Percentiles rank a stretch among this genome's conserved stretches.
phyloP scores from a whole-genome alignment of 768 basidiomycete genomes.

The Ramaria sp. region DNA sequence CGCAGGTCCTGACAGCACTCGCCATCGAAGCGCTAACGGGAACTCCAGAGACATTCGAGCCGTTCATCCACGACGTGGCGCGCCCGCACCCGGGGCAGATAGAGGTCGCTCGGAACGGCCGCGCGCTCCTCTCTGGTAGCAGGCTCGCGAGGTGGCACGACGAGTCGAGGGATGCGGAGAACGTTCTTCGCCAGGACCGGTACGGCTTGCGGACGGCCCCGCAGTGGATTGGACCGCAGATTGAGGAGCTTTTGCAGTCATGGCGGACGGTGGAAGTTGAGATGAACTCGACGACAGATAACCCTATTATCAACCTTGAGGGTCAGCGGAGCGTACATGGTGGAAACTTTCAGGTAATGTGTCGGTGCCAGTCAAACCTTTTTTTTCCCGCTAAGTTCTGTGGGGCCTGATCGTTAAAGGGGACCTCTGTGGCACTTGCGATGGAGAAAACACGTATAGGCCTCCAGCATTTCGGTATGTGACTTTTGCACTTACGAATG shows the following conservation, averaged over 20 bases:
- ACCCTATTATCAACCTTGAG: slow-evolving; percentile 19
- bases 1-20: slow-evolving; percentile 16
- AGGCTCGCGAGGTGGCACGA: slow-evolving; percentile 15
- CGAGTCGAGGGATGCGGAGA: slow-evolving; percentile 13
- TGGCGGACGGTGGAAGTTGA: slow-evolving; percentile 15
- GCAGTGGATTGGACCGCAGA: slow-evolving; percentile 20
- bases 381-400: background rate
- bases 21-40: slow-evolving; percentile 20
- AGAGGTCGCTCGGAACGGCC: slow-evolving; percentile 16
- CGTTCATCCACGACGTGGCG: slow-evolving; percentile 19
- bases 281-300: slow-evolving; percentile 21
- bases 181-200: slow-evolving; percentile 20
- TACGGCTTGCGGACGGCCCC: slow-evolving; percentile 17
- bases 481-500: background rate
- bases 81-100: slow-evolving; percentile 21
- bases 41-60: slow-evolving; percentile 16
- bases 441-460: slow-evolving; percentile 19
- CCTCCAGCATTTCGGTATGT: slow-evolving; percentile 16
- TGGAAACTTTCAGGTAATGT: background rate
- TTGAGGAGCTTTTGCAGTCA: slow-evolving; percentile 16
- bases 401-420: slow-evolving; percentile 18
- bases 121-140: slow-evolving; percentile 11
- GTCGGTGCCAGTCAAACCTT: too few relatives aligned
- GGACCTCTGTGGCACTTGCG: slow-evolving; percentile 14
- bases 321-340: background rate